Conservation (phyloP, 306 rosid species). For the Vachellia collinsii region DNA sequence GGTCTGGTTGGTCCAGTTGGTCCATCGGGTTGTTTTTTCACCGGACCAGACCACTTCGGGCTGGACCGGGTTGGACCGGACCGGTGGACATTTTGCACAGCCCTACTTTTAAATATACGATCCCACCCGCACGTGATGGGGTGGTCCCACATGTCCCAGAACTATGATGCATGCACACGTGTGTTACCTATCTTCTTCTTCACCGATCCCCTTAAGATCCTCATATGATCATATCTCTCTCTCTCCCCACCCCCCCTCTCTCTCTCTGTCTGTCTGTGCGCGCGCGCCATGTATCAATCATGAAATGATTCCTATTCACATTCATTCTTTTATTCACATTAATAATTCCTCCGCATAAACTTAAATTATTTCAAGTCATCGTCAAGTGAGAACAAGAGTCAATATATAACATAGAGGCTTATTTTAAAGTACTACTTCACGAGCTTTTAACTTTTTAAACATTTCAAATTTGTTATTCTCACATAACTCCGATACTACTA, state of each 20-base stretch:
- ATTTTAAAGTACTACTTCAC: neutral
- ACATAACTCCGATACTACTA: no score
- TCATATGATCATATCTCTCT: conserved; percentile 15
- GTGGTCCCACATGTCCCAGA: conserved; percentile 55
- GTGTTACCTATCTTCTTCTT: conserved; percentile 44
- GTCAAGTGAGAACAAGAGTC: neutral
- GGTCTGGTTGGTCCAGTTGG: no score
- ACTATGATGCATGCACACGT: conserved; percentile 82
- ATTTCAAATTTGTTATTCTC: neutral
- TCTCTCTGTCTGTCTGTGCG: neutral
- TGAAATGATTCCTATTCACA: conserved; percentile 5
- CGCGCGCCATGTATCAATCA: neutral
- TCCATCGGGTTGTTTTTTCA: no score
- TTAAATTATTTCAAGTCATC: neutral
- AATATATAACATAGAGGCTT: neutral
- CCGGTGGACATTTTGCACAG: no score
- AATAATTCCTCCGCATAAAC: neutral
- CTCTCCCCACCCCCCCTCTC: neutral
- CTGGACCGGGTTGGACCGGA: no score
- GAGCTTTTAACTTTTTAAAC: neutral
- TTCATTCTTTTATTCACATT: conserved; percentile 30
- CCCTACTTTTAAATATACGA: neutral
- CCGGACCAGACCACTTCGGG: no score
- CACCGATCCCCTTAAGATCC: conserved; percentile 57
- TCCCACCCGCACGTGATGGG: conserved; percentile 74